These are phyloP conservation scores for Blastobotrys attinorum DNA, from an alignment of 805 yeast genomes.

Conservation along the genomic window DNA sequence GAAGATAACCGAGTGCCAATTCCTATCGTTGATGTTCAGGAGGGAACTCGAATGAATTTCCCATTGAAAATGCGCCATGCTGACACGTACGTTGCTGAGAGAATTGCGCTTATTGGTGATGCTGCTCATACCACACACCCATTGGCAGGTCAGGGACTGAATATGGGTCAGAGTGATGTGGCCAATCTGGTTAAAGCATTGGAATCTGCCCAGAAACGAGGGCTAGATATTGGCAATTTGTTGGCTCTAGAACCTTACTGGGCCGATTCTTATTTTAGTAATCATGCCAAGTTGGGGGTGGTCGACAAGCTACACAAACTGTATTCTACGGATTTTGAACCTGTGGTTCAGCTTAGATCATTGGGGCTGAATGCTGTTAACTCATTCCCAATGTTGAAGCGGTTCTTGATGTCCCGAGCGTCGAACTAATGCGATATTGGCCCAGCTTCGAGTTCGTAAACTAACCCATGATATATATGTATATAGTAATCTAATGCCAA, in stretches of 20 bases:
- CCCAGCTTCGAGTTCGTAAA: too few relatives aligned
- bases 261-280: conserved; percentile 70
- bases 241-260: conserved; percentile 82
- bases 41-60: conserved; percentile 71
- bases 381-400: conserved; percentile 55
- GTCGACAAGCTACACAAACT: conserved; percentile 89
- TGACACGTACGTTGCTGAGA: conserved; percentile 73
- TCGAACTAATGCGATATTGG: conserved; percentile 27
- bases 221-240: conserved; percentile 79
- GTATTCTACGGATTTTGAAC: conserved; percentile 63
- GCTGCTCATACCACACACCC: conserved; percentile 99
- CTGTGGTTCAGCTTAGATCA: conserved; percentile 68
- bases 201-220: conserved; percentile 64
- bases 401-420: conserved; percentile 54
- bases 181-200: conserved; percentile 59
- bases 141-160: conserved; percentile 94
- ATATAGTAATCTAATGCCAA: too few relatives aligned
- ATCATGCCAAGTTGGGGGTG: conserved; percentile 74
- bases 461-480: too few relatives aligned
- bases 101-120: conserved; percentile 93
- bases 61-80: conserved; percentile 87
- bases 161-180: conserved; percentile 96
- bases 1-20: conserved; percentile 61
- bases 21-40: conserved; percentile 49
- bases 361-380: conserved; percentile 69